Evolutionary conservation across 257 asterid genomes (phyloP).

Genomic region (Nyctanthes arbortristis): DNA sequence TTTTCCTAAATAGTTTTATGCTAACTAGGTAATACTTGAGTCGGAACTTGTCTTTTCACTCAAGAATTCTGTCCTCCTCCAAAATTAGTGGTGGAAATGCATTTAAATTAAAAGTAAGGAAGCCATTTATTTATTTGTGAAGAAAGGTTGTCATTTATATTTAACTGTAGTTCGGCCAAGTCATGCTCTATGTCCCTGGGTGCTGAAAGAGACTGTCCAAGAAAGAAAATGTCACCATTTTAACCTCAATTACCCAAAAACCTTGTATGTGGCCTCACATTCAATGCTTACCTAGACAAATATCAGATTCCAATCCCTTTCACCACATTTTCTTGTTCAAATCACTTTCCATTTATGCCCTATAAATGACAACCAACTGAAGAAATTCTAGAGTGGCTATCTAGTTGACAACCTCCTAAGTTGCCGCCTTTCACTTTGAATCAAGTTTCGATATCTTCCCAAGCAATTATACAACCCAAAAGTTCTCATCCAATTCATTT

Average conservation of each 20-base stretch:
- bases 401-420: not conserved
- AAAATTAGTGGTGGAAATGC: too few relatives aligned
- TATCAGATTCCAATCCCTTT: slow-evolving; percentile 2
- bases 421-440: not conserved
- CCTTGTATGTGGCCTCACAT: not conserved
- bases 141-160: too few relatives aligned
- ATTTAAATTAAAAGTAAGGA: too few relatives aligned
- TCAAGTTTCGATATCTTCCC: not conserved
- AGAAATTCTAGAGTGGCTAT: not conserved
- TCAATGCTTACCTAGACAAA: not conserved
- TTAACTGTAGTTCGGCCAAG: not conserved
- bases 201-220: not conserved
- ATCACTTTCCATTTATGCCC: not conserved
- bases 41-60: too few relatives aligned
- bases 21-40: too few relatives aligned
- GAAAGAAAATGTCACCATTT: not conserved
- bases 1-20: too few relatives aligned
- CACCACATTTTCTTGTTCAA: not conserved
- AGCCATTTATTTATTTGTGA: too few relatives aligned
- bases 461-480: too few relatives aligned
- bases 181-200: not conserved
- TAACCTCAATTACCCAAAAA: not conserved
- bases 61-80: too few relatives aligned
- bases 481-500: not conserved
- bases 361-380: not conserved